A percentile compares a stretch with the other conserved stretches of the same genome.
Conservation (phyloP, 345 rosid genomes). For the thale cress (Arabidopsis thaliana) region TAIR10.1 NC_003074.8:23385001-23385500, state of each 20-base stretch:
- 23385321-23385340: constrained; percentile 71
- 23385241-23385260: constrained; percentile 62
- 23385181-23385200: constrained; percentile 76
- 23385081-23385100: constrained; percentile 43
- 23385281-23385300: constrained; percentile 39
- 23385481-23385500: constrained; percentile 88
- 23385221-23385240: constrained; percentile 41
- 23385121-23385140: constrained; percentile 86
- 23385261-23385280: constrained; percentile 54
- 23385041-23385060: constrained; percentile 51
- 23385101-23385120: constrained; percentile 52
- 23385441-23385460: constrained; percentile 10
- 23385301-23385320: constrained; percentile 20
- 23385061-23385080: constrained; percentile 49
- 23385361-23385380: constrained; percentile 95
- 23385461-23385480: constrained; percentile 86
- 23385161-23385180: constrained; percentile 83
- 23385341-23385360: constrained; percentile 84
- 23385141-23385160: constrained; percentile 96
- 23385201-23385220: constrained; percentile 37
- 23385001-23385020: constrained; percentile 10
- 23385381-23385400: constrained; percentile 63
- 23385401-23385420: background rate
- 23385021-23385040: constrained; percentile 36
- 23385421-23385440: background rate